phyloP scores from a whole-genome alignment of 176 grass and related monocot genomes.

The Cenchrus fungigraminus region DNA sequence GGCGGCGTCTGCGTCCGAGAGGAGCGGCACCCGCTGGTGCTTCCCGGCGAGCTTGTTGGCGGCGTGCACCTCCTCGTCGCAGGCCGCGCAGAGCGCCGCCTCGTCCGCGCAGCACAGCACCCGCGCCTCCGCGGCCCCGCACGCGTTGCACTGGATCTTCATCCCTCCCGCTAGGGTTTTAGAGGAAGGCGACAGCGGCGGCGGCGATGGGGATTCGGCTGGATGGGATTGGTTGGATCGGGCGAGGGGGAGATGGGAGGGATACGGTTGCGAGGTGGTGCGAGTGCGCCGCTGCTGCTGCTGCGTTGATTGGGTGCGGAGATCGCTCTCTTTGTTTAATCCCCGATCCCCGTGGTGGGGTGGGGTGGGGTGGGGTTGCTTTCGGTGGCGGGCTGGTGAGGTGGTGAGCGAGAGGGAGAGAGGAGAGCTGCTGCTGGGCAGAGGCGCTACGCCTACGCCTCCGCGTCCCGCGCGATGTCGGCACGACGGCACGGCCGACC shows the following conservation, averaged over 20 bases:
- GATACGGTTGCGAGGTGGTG: neutral
- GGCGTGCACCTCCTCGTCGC: constrained; percentile 86
- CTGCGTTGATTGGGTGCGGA: neutral
- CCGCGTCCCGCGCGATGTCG: constrained; percentile 5
- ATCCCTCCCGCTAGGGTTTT: constrained; percentile 44
- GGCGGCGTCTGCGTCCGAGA: constrained; percentile 28
- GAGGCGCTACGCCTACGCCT: neutral
- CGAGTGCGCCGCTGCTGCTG: neutral
- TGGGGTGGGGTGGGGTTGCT: constrained; percentile 23
- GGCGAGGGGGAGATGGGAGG: neutral
- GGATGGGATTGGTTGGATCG: neutral
- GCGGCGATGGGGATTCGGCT: neutral
- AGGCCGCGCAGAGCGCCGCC: constrained; percentile 78
- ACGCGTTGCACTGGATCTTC: constrained; percentile 95
- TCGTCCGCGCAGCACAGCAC: constrained; percentile 93
- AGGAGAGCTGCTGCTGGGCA: too few species aligned
- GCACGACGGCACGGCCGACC: constrained; percentile 1
- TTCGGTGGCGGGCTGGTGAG: neutral
- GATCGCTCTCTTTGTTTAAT: constrained; percentile 1
- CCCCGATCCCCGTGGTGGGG: too few species aligned
- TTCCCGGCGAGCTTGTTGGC: constrained; percentile 85
- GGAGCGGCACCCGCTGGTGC: constrained; percentile 84
- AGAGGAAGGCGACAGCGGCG: neutral
- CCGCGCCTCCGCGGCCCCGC: constrained; percentile 70
- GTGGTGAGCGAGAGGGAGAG: neutral